Evolutionary conservation across 108 stramenopile species (phyloP), one percentile per base, ranked within the genome.

Genomic region (Nitzschia inconspicua): DNA sequence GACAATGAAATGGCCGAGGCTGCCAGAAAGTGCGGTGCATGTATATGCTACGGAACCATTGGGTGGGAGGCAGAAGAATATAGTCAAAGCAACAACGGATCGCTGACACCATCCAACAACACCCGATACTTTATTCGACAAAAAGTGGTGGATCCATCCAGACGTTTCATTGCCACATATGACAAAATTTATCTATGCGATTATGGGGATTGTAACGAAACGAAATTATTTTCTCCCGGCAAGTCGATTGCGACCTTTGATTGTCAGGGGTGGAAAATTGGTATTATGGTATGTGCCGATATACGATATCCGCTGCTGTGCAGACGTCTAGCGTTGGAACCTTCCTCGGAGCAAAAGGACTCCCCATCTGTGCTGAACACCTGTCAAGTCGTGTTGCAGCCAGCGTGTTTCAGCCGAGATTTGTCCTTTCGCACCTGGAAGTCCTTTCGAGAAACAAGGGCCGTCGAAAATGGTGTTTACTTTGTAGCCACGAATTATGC

Each of bases 391-490:
- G 31, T 71, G 11, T 16, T 71, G 7, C 70, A 71, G 37, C 70
- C 70, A 18, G 70, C 70, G n/a, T 60, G 59, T 7, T 71, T 71
- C 41, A 37, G 46, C 20, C 44, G 70, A 19, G 70, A 71, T 29
- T 40, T 26, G n/a, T 43, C 47, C 48, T 71, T 71, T 50, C 41
- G 62, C 14, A 71, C 70, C 22, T 71, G 70, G 70, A 63, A 71
- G 22, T 57, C 55, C 26, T 71, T 71, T 43, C 52, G 70, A 27
- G 70, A 71, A 49, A 64, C 63, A 24, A 35, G 70, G n/a, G 70
- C 70, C 9, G 63, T 71, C 8, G 70, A 71, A 47, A 63, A 63
- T 37, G 60, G 58, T 22, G 55, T 64, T 16, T 64, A 71, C 51
- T 71, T 56, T 50, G 30, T 63, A 6, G 63, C 55, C 2, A 39